phyloP scores from a whole-genome alignment of 495 filamentous ascomycete species.

The Annulohypoxylon bovei region DNA sequence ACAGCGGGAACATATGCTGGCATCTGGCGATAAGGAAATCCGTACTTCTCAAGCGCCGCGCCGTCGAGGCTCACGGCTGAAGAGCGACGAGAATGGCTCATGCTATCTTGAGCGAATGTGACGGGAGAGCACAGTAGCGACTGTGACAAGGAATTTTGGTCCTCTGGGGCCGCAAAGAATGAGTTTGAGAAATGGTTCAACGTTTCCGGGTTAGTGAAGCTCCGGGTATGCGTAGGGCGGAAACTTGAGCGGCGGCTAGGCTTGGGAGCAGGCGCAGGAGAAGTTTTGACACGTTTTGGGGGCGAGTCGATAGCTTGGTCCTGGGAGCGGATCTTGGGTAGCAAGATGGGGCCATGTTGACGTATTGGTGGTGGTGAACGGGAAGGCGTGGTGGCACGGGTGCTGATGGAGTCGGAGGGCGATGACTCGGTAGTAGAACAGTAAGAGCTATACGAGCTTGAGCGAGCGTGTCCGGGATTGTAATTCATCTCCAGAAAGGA shows the following conservation, averaged over 20 bases:
- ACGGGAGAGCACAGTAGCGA: slow-evolving; percentile 73
- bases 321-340: slow-evolving; percentile 88
- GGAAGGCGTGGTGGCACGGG: slow-evolving; percentile 75
- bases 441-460: slow-evolving; percentile 63
- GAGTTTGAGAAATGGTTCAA: slow-evolving; percentile 64
- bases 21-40: slow-evolving; percentile 82
- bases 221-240: slow-evolving; percentile 66
- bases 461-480: slow-evolving; percentile 59
- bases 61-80: slow-evolving; percentile 78
- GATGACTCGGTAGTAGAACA: slow-evolving; percentile 75
- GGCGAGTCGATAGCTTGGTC: slow-evolving; percentile 73
- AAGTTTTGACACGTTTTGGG: slow-evolving; percentile 54
- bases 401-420: slow-evolving; percentile 75
- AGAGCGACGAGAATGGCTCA: slow-evolving; percentile 65
- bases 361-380: slow-evolving; percentile 73
- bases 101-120: slow-evolving; percentile 63
- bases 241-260: slow-evolving; percentile 46
- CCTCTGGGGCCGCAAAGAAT: slow-evolving; percentile 49
- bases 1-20: slow-evolving; percentile 69
- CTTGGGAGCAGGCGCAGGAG: slow-evolving; percentile 43
- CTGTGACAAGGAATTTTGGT: slow-evolving; percentile 49
- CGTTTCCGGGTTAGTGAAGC: slow-evolving; percentile 72
- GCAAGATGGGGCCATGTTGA: slow-evolving; percentile 80
- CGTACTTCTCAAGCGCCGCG: slow-evolving; percentile 71
- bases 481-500: slow-evolving; percentile 61